Evolutionary conservation across 2,329 filamentous ascomycete species (phyloP), one percentile per base, ranked within the genome.

Genomic region (Venturia nashicola): DNA sequence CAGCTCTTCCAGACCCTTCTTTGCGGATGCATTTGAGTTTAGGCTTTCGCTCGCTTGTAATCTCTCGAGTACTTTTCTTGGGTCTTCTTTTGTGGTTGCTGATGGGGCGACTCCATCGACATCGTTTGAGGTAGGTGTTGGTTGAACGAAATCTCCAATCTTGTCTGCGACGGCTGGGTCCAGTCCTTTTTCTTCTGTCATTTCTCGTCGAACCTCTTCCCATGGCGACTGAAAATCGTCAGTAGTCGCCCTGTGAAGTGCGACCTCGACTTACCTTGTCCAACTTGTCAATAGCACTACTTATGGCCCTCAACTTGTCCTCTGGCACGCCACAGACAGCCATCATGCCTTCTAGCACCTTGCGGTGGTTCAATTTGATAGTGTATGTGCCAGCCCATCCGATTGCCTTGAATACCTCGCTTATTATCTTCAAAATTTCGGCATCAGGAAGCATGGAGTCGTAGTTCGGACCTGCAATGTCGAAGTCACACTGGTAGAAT

Each of bases 401-500:
- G 43, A 97, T 80, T 59, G 83, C 84, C 69, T 93, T 85, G 71
- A 97, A 96, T 48, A 96, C 88, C 73, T 97, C 91, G 70, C 85
- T 86, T 61, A 90, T 84, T 68, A 97, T 91, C 65, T 88, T 83
- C 69, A 97, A 78, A 65, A 96, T 88, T 77, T 97, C 92, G 44
- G 91, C 89, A 72, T 97, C 93, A 64, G 92, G 90, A 34, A 96
- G 83, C 91, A 97, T 96, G 63, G 90, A 77, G 73, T 96, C 93
- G 78, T 91, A 95, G 51, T 79, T 40, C 11, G 42, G 80, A 66
- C 92, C 91, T 14, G 92, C 92, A 76, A 97, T 93, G 73, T 97
- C 92, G 72, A 97, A 95, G 77, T 97, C 93, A 78, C 92, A 97
- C 76, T 97, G 92, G 79, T 95, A 96, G 76, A 96, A 96, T 77